Percentiles rank a stretch among this genome's conserved stretches.
Conservation (phyloP, 129 eudicot genomes). For the Flaveria robusta region DNA sequence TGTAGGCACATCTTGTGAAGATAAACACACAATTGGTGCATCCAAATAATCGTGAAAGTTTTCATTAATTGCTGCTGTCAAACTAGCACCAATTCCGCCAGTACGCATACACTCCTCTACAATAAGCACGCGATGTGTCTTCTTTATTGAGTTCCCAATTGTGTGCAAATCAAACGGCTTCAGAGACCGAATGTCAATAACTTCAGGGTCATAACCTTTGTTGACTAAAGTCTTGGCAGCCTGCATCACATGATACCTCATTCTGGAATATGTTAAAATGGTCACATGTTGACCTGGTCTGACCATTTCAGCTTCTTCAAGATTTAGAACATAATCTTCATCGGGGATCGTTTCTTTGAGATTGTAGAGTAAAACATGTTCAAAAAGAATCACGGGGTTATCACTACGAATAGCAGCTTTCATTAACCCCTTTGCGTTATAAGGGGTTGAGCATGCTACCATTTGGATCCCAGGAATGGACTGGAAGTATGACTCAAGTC, state of each 20-base stretch:
- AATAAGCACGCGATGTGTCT: constrained; percentile 89
- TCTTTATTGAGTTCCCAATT: constrained; percentile 88
- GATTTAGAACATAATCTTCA: constrained; percentile 73
- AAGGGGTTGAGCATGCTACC: constrained; percentile 98
- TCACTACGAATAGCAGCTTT: constrained; percentile 96
- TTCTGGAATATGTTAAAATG: constrained; percentile 83
- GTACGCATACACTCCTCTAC: constrained; percentile 99
- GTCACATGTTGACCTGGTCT: constrained; percentile 92
- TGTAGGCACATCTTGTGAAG: constrained; percentile 98
- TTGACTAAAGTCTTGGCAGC: constrained; percentile 92
- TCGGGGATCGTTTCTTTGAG: constrained; percentile 91
- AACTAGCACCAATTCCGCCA: constrained; percentile 95
- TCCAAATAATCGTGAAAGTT: constrained; percentile 88
- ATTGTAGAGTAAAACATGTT: constrained; percentile 85
- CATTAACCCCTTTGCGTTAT: constrained; percentile 95
- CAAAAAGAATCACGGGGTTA: constrained; percentile 88
- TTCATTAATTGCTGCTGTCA: constrained; percentile 89
- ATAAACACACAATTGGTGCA: constrained; percentile 86
- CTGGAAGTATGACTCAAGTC: constrained; percentile 89
- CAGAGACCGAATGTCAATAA: constrained; percentile 85
- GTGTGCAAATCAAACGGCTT: constrained; percentile 91
- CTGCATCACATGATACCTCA: constrained; percentile 97
- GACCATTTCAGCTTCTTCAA: constrained; percentile 98
- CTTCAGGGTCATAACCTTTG: constrained; percentile 96
- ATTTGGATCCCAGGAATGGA: constrained; percentile 97